Percentiles rank a stretch among this genome's conserved stretches.
Evolutionary conservation across 2,329 filamentous ascomycete species (phyloP).

Genomic region (Endothia cerciana): DNA sequence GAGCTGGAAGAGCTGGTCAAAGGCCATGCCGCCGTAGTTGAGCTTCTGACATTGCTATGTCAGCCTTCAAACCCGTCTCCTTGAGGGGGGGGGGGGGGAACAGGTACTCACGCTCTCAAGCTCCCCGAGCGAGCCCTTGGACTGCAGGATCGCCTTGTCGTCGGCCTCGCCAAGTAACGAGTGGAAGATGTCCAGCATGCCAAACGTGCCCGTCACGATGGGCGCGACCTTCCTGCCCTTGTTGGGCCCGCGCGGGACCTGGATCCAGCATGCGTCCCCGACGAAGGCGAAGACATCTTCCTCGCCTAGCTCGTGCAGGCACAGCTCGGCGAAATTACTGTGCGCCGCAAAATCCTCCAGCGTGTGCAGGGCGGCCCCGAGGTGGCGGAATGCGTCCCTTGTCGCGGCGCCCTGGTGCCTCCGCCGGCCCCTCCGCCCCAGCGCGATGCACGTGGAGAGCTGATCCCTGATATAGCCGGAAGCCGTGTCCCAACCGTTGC

Average conservation of each 20-base stretch:
- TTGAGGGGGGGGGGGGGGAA: rapidly evolving
- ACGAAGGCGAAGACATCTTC: slow-evolving; percentile 56
- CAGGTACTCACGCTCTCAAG: slow-evolving; percentile 31
- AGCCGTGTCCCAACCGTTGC: slow-evolving; percentile 36
- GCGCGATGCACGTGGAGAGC: slow-evolving; percentile 34
- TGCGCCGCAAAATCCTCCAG: slow-evolving; percentile 59
- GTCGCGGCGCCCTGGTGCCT: slow-evolving; percentile 31
- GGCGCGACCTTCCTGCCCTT: slow-evolving; percentile 49
- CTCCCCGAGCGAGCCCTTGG: slow-evolving; percentile 36
- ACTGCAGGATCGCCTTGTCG: slow-evolving; percentile 38
- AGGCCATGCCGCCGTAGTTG: slow-evolving; percentile 35
- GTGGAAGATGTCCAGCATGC: slow-evolving; percentile 42
- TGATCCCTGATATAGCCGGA: slow-evolving; percentile 37
- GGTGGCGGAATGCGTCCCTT: slow-evolving; percentile 36
- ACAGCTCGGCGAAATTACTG: slow-evolving; percentile 58
- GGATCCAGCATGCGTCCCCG: slow-evolving; percentile 42
- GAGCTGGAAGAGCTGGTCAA: slow-evolving; percentile 38
- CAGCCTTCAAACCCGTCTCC: neutral
- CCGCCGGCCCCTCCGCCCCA: slow-evolving; percentile 33
- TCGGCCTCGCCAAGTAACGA: slow-evolving; percentile 38
- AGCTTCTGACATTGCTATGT: slow-evolving; percentile 29
- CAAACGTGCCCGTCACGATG: slow-evolving; percentile 58
- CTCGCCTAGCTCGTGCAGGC: slow-evolving; percentile 54
- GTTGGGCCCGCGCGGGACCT: slow-evolving; percentile 37
- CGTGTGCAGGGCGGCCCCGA: slow-evolving; percentile 57